Base-by-base conservation (phyloP, 2,329 filamentous ascomycete genomes). In the Colletotrichum coccodes region DNA sequence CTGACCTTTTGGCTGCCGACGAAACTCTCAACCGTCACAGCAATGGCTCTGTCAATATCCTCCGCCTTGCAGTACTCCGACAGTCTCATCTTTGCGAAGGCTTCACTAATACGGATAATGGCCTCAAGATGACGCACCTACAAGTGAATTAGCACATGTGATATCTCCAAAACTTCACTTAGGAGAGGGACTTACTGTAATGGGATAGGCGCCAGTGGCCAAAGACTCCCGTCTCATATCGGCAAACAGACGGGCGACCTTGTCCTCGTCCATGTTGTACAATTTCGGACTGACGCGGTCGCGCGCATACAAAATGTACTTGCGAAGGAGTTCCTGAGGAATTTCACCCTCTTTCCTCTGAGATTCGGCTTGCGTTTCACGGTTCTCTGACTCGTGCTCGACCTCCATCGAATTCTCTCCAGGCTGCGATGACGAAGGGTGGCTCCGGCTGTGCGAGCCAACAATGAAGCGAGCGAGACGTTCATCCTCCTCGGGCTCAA, bases 51-150 rank as follows among this genome's bases (percentile, higher is more conserved):
- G 81, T 99, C 96, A 74, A 99, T 97, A 77, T 99, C 96, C 68
- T 92, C 89, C 2, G 92, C 83, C 6, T 92, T 92, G 81, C 95
- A 97, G 84, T 97, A 98, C 73, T 99, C 96, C 0, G 93, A 96
- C n/a, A 99, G 86, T 16, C 96, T 92, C 96, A 99, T 99, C 77
- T 97, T 95, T 81, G 93, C 97, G 83, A 99, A 99, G 0, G 95
- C 84, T 80, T 99, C 96, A 65, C 91, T 91, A 76, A 97, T 97
- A 77, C 96, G 94, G 84, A 99, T 97, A 76, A 98, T 98, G 71
- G 95, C 95, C 87, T 99, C 96, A 38, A 99, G 86, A 83, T 99
- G 96, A 85, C 96, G 95, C 72, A 98, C 94, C 94, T 97, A 50
- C 34, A 16, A 16, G n/a, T 42, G 36, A 57, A 60, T 71, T 62